These are phyloP conservation scores for Paramecium tetraurelia DNA, from an alignment of 73 alveolate genomes.

Conservation along the genomic window DNA sequence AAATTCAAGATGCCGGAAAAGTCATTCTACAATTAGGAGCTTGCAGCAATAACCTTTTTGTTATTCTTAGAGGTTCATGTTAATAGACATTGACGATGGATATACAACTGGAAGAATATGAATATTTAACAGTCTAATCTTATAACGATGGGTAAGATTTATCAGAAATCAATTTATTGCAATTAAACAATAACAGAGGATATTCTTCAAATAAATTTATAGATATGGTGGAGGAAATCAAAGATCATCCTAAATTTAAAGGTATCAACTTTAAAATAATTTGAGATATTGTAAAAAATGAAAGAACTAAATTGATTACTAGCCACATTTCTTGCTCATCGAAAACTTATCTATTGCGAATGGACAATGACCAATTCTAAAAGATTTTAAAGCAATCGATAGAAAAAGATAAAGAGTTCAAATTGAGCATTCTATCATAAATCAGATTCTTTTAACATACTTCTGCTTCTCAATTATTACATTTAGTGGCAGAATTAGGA, in stretches of 20 bases:
- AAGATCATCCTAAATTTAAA: neutral
- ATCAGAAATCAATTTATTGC: constrained; percentile 1
- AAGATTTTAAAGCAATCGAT: neutral
- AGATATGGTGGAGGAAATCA: neutral
- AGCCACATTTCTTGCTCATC: neutral
- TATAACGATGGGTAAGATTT: constrained; percentile 28
- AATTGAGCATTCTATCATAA: neutral
- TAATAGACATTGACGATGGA: neutral
- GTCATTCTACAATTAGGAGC: neutral
- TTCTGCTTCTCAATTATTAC: neutral
- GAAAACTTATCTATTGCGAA: neutral
- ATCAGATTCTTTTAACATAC: neutral
- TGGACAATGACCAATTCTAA: constrained; percentile 7
- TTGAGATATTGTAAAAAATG: neutral
- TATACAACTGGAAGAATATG: neutral
- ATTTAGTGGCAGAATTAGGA: constrained; percentile 24
- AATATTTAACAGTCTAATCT: neutral
- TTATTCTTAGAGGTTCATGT: constrained; percentile 19
- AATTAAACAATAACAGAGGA: neutral
- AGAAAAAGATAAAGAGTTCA: neutral
- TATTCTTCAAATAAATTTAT: neutral
- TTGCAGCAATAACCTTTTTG: neutral
- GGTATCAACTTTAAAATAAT: neutral
- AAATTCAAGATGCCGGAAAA: neutral
- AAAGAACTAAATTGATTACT: neutral